These are phyloP conservation scores for Wallacemonas sp. DNA, from an alignment of 208 protist genomes.

Conservation along the genomic window DNA sequence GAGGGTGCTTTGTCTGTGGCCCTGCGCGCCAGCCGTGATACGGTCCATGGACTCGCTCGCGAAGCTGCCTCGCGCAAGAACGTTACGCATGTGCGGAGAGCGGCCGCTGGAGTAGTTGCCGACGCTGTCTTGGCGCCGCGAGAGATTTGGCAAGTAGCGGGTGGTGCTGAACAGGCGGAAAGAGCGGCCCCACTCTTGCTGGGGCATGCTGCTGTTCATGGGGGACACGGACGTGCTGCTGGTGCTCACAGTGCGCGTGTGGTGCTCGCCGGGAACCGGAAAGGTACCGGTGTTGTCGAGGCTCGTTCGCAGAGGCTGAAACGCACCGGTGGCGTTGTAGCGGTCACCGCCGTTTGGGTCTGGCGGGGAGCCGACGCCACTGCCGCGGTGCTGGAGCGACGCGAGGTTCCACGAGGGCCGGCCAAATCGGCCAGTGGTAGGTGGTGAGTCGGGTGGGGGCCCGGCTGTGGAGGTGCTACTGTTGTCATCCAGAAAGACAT, in stretches of 20 bases:
- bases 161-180: constrained; percentile 77
- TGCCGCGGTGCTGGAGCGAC: constrained; percentile 14
- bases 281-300: constrained; percentile 15
- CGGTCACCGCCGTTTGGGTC: constrained; percentile 25
- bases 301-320: constrained; percentile 13
- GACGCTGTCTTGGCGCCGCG: constrained; percentile 1
- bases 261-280: constrained; percentile 11
- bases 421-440: constrained; percentile 55
- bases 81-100: constrained; percentile 2
- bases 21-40: not conserved
- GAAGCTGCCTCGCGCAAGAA: constrained; percentile 10
- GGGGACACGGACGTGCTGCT: constrained; percentile 59
- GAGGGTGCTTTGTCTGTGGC: constrained; percentile 1
- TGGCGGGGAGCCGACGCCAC: constrained; percentile 24
- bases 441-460: constrained; percentile 58
- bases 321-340: constrained; percentile 12
- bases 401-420: constrained; percentile 42
- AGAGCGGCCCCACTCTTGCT: constrained; percentile 72
- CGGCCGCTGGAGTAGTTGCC: not conserved
- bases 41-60: constrained; percentile 5
- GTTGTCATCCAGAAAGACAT: constrained; percentile 43
- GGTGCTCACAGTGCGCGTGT: constrained; percentile 58
- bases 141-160: constrained; percentile 24
- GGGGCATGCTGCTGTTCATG: constrained; percentile 46
- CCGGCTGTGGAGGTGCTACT: constrained; percentile 86